These are phyloP conservation scores for Fraxinus nigra DNA, from an alignment of 305 asterid genomes.

Conservation along the genomic window DNA sequence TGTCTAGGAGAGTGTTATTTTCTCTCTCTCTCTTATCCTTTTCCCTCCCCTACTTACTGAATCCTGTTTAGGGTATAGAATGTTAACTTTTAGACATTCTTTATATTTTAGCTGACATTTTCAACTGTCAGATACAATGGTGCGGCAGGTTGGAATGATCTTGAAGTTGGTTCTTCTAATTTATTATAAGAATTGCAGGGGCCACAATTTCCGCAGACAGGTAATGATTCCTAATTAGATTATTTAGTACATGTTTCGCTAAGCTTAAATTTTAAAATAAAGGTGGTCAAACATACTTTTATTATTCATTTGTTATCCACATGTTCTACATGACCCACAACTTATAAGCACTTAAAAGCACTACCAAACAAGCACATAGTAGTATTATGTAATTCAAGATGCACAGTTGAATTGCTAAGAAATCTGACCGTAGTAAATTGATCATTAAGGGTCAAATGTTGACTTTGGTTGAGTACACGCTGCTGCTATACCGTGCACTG, in stretches of 20 bases:
- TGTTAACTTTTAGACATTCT: not conserved
- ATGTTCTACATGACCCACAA: not conserved
- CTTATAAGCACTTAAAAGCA: not conserved
- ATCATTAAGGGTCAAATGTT: slow-evolving; percentile 84
- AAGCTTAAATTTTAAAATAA: not conserved
- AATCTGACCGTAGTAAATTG: slow-evolving; percentile 23
- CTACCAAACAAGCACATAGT: not conserved
- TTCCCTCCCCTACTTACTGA: not conserved
- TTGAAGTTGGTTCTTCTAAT: slow-evolving; percentile 77
- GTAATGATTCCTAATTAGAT: slow-evolving; percentile 33
- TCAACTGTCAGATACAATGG: slow-evolving; percentile 70
- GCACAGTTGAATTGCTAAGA: slow-evolving; percentile 5
- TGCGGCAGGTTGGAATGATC: slow-evolving; percentile 79
- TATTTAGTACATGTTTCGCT: not conserved
- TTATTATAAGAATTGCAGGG: slow-evolving; percentile 80
- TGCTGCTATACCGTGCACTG: slow-evolving; percentile 84
- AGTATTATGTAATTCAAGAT: slow-evolving; percentile 2
- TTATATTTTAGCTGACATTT: not conserved
- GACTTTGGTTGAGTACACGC: slow-evolving; percentile 84
- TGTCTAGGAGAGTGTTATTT: not conserved
- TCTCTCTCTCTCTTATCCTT: not conserved
- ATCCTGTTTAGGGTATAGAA: not conserved
- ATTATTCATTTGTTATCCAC: not conserved
- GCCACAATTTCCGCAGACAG: slow-evolving; percentile 93
- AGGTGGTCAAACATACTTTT: not conserved